Evolutionary conservation across 2,329 filamentous ascomycete species (phyloP).

Genomic region (Fragosphaeria purpurea): DNA sequence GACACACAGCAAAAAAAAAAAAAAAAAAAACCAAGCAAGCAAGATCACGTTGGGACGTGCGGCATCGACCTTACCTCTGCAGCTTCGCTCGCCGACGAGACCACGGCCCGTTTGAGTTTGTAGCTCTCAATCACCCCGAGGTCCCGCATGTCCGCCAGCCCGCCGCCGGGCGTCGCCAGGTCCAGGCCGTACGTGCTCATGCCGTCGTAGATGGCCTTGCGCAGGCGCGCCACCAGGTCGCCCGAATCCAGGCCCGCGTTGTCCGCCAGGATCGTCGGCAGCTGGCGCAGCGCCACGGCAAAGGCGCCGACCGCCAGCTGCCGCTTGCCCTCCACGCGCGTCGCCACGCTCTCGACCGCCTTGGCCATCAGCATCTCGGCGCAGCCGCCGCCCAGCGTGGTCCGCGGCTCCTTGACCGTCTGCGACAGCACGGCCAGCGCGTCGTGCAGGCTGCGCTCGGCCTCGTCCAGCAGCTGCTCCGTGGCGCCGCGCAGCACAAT

Average conservation of each 20-base stretch:
- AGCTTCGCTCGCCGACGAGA: constrained; percentile 90
- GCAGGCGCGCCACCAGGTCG: constrained; percentile 81
- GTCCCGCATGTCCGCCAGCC: constrained; percentile 92
- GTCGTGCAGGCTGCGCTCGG: constrained; percentile 91
- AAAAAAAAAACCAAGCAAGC: background rate
- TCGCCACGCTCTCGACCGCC: constrained; percentile 86
- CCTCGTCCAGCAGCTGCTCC: constrained; percentile 92
- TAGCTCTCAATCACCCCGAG: constrained; percentile 94
- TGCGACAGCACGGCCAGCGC: constrained; percentile 93
- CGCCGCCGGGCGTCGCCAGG: constrained; percentile 77
- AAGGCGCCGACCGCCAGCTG: constrained; percentile 88
- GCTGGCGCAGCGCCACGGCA: constrained; percentile 76
- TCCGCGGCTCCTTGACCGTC: constrained; percentile 87
- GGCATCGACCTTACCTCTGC: constrained; percentile 61
- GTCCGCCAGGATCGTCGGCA: constrained; percentile 94
- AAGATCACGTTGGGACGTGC: too few species aligned
- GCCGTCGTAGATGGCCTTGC: constrained; percentile 90
- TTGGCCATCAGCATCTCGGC: constrained; percentile 99
- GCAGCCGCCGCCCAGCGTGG: constrained; percentile 88
- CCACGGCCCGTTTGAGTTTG: constrained; percentile 97
- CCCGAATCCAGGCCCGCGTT: constrained; percentile 95
- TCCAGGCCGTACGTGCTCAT: constrained; percentile 89
- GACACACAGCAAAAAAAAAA: too few species aligned
- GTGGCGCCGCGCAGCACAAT: constrained; percentile 94
- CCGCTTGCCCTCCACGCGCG: constrained; percentile 93